A percentile compares a stretch with the other conserved stretches of the same genome.
Evolutionary conservation across 345 rosid species (phyloP).

Genomic region (Linum usitatissimum): DNA sequence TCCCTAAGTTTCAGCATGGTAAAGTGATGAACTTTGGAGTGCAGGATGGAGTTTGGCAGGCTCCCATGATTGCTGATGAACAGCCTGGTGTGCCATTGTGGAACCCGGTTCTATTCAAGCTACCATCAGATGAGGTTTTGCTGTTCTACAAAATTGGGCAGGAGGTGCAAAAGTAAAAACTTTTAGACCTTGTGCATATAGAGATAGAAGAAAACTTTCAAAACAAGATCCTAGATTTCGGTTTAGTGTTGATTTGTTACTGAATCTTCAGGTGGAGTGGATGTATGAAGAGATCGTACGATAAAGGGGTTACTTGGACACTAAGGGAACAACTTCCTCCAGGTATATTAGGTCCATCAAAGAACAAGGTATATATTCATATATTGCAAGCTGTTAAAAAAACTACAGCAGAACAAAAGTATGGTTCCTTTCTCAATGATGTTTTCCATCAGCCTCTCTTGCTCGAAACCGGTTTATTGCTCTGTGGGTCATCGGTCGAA

Average conservation of each 20-base stretch:
- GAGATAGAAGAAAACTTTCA: too few relatives aligned
- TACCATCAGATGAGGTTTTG: conserved; percentile 66
- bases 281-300: conserved; percentile 80
- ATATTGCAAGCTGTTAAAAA: conserved; percentile 1
- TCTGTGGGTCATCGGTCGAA: conserved; percentile 86
- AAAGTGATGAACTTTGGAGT: conserved; percentile 6
- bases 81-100: conserved; percentile 69
- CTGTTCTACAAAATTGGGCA: conserved; percentile 81
- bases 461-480: conserved; percentile 53
- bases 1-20: too few relatives aligned
- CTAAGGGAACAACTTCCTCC: conserved; percentile 85
- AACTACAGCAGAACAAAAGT: neutral
- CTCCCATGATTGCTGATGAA: conserved; percentile 51
- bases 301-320: conserved; percentile 68
- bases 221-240: neutral
- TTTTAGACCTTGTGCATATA: conserved; percentile 4
- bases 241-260: conserved; percentile 6
- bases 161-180: conserved; percentile 62
- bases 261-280: conserved; percentile 71
- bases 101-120: conserved; percentile 79
- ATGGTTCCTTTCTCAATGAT: neutral
- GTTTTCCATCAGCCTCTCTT: conserved; percentile 54
- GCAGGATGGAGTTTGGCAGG: conserved; percentile 62
- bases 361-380: conserved; percentile 54
- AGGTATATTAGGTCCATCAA: conserved; percentile 74